Conservation (phyloP, 2,329 filamentous ascomycete genomes). For the Diaporthe sp. region DNA sequence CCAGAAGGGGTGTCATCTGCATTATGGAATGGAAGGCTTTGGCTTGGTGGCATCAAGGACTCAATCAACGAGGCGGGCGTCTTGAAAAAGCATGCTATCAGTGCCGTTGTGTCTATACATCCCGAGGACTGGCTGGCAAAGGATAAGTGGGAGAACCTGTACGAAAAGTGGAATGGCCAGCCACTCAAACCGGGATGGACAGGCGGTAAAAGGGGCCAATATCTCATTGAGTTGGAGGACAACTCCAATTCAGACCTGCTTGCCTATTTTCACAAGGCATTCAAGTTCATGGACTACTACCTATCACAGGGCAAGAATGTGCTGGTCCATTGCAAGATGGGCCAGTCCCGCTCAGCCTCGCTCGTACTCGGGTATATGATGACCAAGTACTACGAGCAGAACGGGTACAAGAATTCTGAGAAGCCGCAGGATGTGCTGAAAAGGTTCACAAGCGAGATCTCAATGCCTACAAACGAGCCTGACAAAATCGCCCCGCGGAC, state of each 20-base stretch:
- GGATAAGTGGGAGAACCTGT: neutral
- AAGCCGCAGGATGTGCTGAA: too few species aligned
- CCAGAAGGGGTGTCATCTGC: neutral
- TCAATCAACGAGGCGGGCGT: neutral
- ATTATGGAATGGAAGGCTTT: neutral
- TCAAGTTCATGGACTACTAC: neutral
- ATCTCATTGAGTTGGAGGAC: neutral
- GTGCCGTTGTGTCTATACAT: neutral
- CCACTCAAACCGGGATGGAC: neutral
- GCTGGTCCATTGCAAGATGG: conserved; percentile 25
- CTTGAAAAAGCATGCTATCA: neutral
- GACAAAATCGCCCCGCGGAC: too few species aligned
- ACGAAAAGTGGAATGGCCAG: neutral
- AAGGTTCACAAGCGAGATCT: neutral
- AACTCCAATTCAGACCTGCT: neutral
- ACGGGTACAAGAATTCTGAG: neutral
- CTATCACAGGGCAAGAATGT: neutral
- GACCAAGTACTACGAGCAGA: neutral
- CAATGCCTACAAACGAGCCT: neutral
- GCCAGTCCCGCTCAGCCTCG: conserved; percentile 21
- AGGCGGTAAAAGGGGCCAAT: neutral
- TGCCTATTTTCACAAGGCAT: neutral
- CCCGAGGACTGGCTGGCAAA: neutral
- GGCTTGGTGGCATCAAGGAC: conserved; percentile 16
- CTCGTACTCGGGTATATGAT: conserved; percentile 9